phyloP scores from a whole-genome alignment of 352 stramenopile genomes.

The Pythium monospermum region DNA sequence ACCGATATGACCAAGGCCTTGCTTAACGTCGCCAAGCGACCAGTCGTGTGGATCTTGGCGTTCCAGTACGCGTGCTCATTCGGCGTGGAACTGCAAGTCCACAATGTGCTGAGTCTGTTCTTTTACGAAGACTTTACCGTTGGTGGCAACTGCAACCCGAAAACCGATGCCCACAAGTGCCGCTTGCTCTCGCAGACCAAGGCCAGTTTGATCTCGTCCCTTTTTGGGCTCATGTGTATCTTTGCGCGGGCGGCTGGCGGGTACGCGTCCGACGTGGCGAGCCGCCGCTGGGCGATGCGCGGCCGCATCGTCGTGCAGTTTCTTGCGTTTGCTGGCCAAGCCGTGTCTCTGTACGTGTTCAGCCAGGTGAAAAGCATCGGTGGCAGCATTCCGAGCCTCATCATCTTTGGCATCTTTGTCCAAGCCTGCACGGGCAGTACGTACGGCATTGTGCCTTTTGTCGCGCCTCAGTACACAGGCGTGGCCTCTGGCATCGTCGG shows the following conservation, averaged over 20 bases:
- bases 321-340: constrained; percentile 66
- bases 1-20: not conserved
- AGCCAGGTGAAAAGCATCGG: not conserved
- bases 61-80: constrained; percentile 93
- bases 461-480: constrained; percentile 39
- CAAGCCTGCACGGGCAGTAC: constrained; percentile 61
- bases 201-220: constrained; percentile 82
- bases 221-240: constrained; percentile 93
- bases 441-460: constrained; percentile 57
- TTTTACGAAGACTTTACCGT: constrained; percentile 88
- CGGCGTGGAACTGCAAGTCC: constrained; percentile 92
- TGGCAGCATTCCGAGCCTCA: constrained; percentile 63
- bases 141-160: constrained; percentile 39
- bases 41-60: constrained; percentile 89
- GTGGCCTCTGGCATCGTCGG: constrained; percentile 46
- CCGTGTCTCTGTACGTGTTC: constrained; percentile 4
- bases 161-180: constrained; percentile 21
- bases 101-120: constrained; percentile 90
- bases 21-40: constrained; percentile 22
- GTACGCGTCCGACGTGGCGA: constrained; percentile 75
- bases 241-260: constrained; percentile 87
- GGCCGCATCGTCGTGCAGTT: constrained; percentile 82
- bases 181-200: constrained; percentile 31
- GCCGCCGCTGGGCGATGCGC: constrained; percentile 77
- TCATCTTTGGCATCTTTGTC: constrained; percentile 89